Conservation (phyloP, 2,329 filamentous ascomycete genomes). For the Cordyceps cicadae region DNA sequence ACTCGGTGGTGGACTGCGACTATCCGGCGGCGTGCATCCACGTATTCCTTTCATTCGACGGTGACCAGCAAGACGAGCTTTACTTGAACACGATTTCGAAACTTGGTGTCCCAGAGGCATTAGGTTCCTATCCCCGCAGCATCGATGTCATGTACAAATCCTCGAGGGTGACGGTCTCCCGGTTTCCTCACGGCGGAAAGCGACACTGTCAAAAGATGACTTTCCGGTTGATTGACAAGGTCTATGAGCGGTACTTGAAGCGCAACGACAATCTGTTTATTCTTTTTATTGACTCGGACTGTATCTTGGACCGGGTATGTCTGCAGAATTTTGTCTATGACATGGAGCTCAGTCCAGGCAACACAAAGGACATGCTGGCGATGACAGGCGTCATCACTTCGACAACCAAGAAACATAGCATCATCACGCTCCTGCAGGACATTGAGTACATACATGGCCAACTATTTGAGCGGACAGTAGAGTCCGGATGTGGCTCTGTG, state of each 20-base stretch:
- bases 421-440: conserved; percentile 89
- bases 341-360: conserved; percentile 94
- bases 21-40: conserved; percentile 90
- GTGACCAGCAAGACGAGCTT: conserved; percentile 77
- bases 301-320: conserved; percentile 83
- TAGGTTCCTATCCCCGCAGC: conserved; percentile 74
- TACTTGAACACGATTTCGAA: conserved; percentile 80
- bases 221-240: conserved; percentile 85
- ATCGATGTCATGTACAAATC: conserved; percentile 82
- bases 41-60: conserved; percentile 92
- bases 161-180: conserved; percentile 79
- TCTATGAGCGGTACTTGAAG: conserved; percentile 80
- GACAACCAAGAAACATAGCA: conserved; percentile 76
- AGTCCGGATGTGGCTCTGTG: conserved; percentile 87
- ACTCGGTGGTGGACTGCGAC: conserved; percentile 89
- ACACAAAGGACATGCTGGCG: conserved; percentile 84
- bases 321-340: conserved; percentile 98
- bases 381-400: conserved; percentile 98
- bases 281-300: conserved; percentile 95
- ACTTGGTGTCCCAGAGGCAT: conserved; percentile 69
- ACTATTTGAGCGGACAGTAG: conserved; percentile 88
- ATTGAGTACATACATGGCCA: conserved; percentile 99
- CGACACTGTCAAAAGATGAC: conserved; percentile 89
- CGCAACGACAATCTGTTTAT: conserved; percentile 89
- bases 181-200: conserved; percentile 90